Conservation (phyloP, 2,329 filamentous ascomycete species). For the Dactylellina sp. region DNA sequence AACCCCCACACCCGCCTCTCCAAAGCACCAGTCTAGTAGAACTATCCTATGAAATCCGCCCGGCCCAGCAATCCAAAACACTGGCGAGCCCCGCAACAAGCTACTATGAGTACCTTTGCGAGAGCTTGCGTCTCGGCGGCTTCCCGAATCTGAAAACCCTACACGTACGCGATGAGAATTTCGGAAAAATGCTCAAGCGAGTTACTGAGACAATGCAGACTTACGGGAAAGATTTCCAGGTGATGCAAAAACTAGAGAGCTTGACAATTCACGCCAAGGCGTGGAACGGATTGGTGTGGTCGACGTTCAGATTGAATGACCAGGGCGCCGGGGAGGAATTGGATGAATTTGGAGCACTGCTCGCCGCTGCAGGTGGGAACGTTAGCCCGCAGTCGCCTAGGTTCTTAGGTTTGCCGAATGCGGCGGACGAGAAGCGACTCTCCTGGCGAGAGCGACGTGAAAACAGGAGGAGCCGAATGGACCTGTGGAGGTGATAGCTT, state of each 20-base stretch:
- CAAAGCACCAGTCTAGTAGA: constrained; percentile 73
- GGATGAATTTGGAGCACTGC: constrained; percentile 57
- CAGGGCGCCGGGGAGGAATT: constrained; percentile 51
- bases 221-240: constrained; percentile 39
- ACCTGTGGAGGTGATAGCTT: constrained; percentile 58
- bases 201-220: constrained; percentile 69
- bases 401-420: constrained; percentile 49
- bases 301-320: constrained; percentile 48
- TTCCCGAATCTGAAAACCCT: constrained; percentile 80
- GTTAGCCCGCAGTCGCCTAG: constrained; percentile 37
- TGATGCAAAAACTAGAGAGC: constrained; percentile 29
- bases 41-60: constrained; percentile 85
- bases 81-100: constrained; percentile 68
- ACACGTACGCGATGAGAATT: constrained; percentile 86
- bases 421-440: constrained; percentile 40
- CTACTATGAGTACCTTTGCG: constrained; percentile 87
- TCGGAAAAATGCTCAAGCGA: constrained; percentile 79
- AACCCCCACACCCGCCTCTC: constrained; percentile 71
- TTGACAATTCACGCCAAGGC: constrained; percentile 57
- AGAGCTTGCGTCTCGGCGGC: constrained; percentile 80
- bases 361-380: constrained; percentile 54
- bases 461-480: constrained; percentile 58
- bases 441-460: constrained; percentile 55
- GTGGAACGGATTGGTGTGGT: constrained; percentile 56
- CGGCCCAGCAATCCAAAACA: constrained; percentile 65